Evolutionary conservation across 2,329 filamentous ascomycete species (phyloP).

Genomic region (Xylariaceae sp.): DNA sequence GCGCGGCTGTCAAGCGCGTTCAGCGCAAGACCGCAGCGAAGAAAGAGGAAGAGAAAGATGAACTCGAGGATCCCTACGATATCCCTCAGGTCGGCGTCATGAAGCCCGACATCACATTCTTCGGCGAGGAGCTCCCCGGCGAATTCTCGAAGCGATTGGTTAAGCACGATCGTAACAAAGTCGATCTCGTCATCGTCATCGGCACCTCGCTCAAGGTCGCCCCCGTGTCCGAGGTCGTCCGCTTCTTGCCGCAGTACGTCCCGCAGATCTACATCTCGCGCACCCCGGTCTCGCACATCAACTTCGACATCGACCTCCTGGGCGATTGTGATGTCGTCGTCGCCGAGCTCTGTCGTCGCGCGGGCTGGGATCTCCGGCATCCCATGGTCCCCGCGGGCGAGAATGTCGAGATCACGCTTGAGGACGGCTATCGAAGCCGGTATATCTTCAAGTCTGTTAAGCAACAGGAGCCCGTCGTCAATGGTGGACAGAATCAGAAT

Average conservation of each 20-base stretch:
- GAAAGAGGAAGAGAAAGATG: conserved; percentile 45
- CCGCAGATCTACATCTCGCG: conserved; percentile 89
- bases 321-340: conserved; percentile 92
- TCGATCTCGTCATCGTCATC: conserved; percentile 91
- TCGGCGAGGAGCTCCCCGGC: conserved; percentile 82
- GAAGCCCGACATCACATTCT: conserved; percentile 98
- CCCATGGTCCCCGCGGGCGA: conserved; percentile 74
- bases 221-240: conserved; percentile 86
- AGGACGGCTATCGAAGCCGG: conserved; percentile 43
- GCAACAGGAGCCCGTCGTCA: background rate
- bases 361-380: conserved; percentile 75
- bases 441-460: conserved; percentile 36
- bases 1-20: conserved; percentile 27
- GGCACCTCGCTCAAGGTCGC: conserved; percentile 94
- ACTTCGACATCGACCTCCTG: conserved; percentile 94
- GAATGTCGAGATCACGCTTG: conserved; percentile 49
- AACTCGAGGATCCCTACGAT: conserved; percentile 52
- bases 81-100: conserved; percentile 71
- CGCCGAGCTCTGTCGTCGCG: conserved; percentile 73
- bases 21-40: conserved; percentile 34
- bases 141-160: conserved; percentile 76
- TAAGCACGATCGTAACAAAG: conserved; percentile 71
- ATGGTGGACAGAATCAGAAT: too few species aligned
- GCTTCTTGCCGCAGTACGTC: conserved; percentile 69
- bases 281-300: conserved; percentile 78